Evolutionary conservation across 2,329 filamentous ascomycete species (phyloP).

Genomic region (Aspergillus felis): DNA sequence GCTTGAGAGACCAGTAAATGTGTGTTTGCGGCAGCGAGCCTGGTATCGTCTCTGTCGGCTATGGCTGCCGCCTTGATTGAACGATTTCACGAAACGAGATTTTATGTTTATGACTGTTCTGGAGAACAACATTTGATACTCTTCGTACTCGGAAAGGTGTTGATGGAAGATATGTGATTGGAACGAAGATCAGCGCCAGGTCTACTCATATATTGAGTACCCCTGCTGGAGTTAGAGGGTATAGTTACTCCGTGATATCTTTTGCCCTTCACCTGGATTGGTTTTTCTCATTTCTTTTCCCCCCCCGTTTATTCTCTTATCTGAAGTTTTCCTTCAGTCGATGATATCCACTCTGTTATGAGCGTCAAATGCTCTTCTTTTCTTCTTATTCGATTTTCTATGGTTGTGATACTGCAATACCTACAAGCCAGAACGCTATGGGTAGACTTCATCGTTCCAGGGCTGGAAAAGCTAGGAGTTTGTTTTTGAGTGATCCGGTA

Average conservation of each 20-base stretch:
- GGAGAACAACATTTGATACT: constrained; percentile 1
- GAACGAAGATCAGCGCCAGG: neutral
- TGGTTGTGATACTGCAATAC: neutral
- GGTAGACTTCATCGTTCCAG: neutral
- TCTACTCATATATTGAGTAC: neutral
- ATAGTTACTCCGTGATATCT: constrained; percentile 8
- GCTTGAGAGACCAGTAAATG: constrained; percentile 33
- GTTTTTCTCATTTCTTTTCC: constrained; percentile 10
- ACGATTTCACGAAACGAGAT: constrained; percentile 15
- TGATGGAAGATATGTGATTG: constrained; percentile 3
- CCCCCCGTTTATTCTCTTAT: constrained; percentile 12
- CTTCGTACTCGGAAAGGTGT: constrained; percentile 10
- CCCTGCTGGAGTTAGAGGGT: neutral
- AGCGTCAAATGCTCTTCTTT: constrained; percentile 7
- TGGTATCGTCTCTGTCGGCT: neutral
- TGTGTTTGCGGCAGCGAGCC: neutral
- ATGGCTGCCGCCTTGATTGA: constrained; percentile 2
- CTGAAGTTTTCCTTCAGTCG: constrained; percentile 9
- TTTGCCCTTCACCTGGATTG: neutral
- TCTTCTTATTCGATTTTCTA: constrained; percentile 5
- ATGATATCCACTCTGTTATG: constrained; percentile 25
- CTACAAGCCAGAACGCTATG: neutral
- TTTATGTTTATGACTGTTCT: constrained; percentile 11
- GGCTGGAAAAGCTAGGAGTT: neutral
- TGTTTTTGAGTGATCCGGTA: neutral